phyloP scores from a whole-genome alignment of 2,329 filamentous ascomycete species.

The Sclerotinia trifoliorum region DNA sequence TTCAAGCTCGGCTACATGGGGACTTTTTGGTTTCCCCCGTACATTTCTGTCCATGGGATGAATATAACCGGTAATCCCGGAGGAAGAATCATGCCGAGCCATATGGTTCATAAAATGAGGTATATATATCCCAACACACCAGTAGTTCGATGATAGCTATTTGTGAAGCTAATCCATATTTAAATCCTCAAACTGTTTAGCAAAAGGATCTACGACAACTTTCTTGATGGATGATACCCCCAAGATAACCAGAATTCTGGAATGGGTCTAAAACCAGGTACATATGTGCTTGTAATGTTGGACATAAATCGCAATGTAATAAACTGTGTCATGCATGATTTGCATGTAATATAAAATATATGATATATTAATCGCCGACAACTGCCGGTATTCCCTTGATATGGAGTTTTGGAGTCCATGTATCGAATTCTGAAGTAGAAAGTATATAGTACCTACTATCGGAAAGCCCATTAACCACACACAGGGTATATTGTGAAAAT shows the following conservation, averaged over 20 bases:
- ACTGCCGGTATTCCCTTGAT: constrained; percentile 17
- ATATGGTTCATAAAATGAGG: constrained; percentile 7
- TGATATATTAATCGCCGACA: constrained; percentile 27
- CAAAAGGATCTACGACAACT: neutral
- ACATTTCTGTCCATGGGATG: constrained; percentile 5
- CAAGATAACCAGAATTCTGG: constrained; percentile 23
- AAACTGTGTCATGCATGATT: constrained; percentile 23
- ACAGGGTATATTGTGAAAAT: constrained; percentile 20
- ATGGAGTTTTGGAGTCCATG: constrained; percentile 6
- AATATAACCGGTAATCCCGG: constrained; percentile 20
- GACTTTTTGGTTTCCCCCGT: constrained; percentile 1
- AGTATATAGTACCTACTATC: constrained; percentile 23
- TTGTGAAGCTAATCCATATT: neutral
- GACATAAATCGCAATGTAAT: constrained; percentile 24
- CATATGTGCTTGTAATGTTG: constrained; percentile 22
- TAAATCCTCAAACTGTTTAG: constrained; percentile 4
- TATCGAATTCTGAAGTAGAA: constrained; percentile 9
- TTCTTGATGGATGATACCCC: constrained; percentile 5
- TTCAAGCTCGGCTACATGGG: constrained; percentile 6
- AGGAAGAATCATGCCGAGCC: neutral
- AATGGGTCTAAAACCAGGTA: constrained; percentile 24
- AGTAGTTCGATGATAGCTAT: neutral
- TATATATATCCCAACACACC: neutral
- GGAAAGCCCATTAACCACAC: constrained; percentile 16
- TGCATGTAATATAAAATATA: constrained; percentile 21